Conservation (phyloP, 2,329 filamentous ascomycete species). For the Fusarium acutatum region DNA sequence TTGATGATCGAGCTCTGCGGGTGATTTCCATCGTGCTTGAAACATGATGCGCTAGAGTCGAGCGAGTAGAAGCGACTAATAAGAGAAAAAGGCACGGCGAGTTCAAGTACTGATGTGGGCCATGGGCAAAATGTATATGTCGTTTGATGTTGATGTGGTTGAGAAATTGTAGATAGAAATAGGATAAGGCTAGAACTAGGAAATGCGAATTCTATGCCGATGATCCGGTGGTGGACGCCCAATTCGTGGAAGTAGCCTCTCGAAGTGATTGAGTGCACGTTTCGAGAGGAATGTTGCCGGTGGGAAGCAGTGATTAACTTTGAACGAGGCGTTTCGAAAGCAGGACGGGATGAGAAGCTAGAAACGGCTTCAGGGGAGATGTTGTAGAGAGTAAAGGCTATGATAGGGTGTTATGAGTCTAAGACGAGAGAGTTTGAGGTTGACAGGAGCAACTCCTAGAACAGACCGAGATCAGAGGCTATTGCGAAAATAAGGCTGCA, state of each 20-base stretch:
- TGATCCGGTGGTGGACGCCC: constrained; percentile 1
- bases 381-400: neutral
- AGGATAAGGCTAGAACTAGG: neutral
- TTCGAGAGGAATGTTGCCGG: constrained; percentile 10
- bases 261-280: neutral
- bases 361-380: neutral
- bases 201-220: constrained; percentile 4
- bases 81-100: neutral
- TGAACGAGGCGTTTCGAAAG: constrained; percentile 16
- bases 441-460: neutral
- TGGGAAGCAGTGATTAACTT: constrained; percentile 24
- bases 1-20: constrained; percentile 35
- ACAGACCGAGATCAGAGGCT: neutral
- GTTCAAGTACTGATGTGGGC: neutral
- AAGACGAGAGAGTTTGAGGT: neutral
- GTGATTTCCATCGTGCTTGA: constrained; percentile 36
- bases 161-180: neutral
- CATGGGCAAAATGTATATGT: constrained; percentile 2
- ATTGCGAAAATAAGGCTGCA: neutral
- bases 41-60: constrained; percentile 28
- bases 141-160: neutral
- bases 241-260: neutral
- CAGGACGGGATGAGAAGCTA: neutral
- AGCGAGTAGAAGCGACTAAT: neutral
- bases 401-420: neutral